A percentile compares a stretch with the other conserved stretches of the same genome.
Evolutionary conservation across 495 filamentous ascomycete genomes (phyloP).

Genomic region (Penicillium arizonense): DNA sequence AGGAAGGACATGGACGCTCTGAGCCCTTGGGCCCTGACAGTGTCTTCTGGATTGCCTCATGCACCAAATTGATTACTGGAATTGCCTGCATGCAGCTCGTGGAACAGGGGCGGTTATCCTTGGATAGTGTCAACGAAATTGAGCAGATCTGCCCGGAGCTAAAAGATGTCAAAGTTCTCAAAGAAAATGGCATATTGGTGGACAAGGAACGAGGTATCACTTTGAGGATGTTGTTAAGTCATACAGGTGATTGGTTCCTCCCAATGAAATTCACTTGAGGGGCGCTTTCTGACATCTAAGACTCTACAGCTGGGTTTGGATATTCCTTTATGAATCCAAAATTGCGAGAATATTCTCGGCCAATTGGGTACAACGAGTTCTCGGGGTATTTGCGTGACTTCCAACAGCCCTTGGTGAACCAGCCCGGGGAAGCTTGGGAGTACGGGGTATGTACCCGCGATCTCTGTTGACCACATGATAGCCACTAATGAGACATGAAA

Average conservation of each 20-base stretch:
- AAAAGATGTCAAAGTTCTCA: slow-evolving; percentile 44
- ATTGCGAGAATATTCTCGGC: slow-evolving; percentile 42
- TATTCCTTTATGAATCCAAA: slow-evolving; percentile 55
- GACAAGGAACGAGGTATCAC: slow-evolving; percentile 57
- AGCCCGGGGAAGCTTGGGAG: slow-evolving; percentile 55
- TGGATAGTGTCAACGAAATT: slow-evolving; percentile 51
- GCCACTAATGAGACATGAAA: background rate
- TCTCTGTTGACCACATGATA: background rate
- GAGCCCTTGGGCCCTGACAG: slow-evolving; percentile 51
- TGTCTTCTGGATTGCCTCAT: slow-evolving; percentile 60
- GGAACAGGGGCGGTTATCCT: slow-evolving; percentile 49
- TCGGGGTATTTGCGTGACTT: slow-evolving; percentile 42
- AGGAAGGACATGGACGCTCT: slow-evolving; percentile 30
- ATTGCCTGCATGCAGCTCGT: slow-evolving; percentile 63
- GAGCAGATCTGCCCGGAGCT: slow-evolving; percentile 53
- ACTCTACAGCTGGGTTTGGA: slow-evolving; percentile 41
- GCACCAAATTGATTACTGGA: slow-evolving; percentile 54
- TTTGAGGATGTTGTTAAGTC: slow-evolving; percentile 58
- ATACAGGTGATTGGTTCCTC: slow-evolving; percentile 39
- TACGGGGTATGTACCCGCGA: slow-evolving; percentile 53
- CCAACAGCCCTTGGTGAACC: slow-evolving; percentile 48
- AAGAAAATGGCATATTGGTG: slow-evolving; percentile 41
- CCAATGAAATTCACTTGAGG: slow-evolving; percentile 13
- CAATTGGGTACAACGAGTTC: slow-evolving; percentile 55
- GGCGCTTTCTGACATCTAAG: too few relatives aligned